phyloP scores from a whole-genome alignment of 2,329 filamentous ascomycete species.

The Alternaria arbusti region DNA sequence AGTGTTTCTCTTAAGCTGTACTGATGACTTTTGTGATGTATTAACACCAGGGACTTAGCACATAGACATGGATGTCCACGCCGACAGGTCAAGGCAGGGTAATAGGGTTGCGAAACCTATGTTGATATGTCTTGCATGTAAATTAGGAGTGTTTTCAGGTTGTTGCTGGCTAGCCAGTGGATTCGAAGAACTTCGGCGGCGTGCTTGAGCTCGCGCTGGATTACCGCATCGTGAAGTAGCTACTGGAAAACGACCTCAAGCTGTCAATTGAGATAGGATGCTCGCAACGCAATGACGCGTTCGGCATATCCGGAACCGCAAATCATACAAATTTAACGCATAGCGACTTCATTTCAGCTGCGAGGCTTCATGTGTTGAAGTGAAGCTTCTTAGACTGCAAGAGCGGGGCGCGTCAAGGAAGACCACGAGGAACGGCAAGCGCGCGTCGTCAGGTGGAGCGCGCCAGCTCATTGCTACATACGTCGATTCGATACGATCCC shows the following conservation, averaged over 20 bases:
- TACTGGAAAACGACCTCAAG: not conserved
- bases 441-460: not conserved
- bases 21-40: not conserved
- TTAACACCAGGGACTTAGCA: not conserved
- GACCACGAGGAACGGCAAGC: not conserved
- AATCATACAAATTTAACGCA: not conserved
- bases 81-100: not conserved
- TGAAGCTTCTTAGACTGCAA: not conserved
- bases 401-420: not conserved
- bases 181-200: not conserved
- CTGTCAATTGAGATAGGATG: not conserved
- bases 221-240: not conserved
- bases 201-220: not conserved
- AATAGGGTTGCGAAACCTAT: not conserved
- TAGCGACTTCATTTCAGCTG: not conserved
- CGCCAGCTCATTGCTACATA: slow-evolving; percentile 1
- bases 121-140: not conserved
- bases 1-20: not conserved
- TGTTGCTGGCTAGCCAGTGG: not conserved
- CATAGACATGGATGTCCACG: not conserved
- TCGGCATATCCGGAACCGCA: not conserved
- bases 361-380: not conserved
- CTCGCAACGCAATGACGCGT: not conserved
- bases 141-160: not conserved
- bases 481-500: not conserved